Base-by-base conservation (phyloP, 1,284 basidiomycete species). In the Ustilago cynodontis region DNA sequence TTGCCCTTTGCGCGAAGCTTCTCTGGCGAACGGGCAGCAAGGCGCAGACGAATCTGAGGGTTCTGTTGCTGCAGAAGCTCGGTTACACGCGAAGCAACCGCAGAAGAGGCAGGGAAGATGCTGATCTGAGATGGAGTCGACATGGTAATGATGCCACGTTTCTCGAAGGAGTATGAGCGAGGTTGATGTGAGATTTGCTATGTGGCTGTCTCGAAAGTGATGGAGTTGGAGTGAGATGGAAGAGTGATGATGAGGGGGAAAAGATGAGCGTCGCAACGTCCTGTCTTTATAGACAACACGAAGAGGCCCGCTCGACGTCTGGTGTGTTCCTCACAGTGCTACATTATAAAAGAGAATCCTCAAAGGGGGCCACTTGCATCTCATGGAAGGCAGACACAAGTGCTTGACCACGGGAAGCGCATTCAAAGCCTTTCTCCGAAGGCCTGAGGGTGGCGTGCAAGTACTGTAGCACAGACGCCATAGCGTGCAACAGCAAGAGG, bases 81-180 rank as follows among this genome's bases (percentile, higher is more conserved):
- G 9, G 47, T 45, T n/a, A 66, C 31, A 50, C 47, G 39, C 14
- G 28, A 22, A 10, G 59, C 70, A 24, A 24, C 66, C 0, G 54
- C 55, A 8, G 70, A 71, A 18, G 70, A 55, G 18, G 70, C 70
- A 18, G 70, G 64, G 52, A 71, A 71, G 49, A 71, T 56, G 39
- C 70, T 71, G 60, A 66, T 66, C 33, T 66, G 69, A 11, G 63
- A 59, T 10, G 51, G 59, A 13, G 51, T 16, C 28, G 59, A 55
- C 64, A 71, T 71, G 11, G 13, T 18, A 16, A 39, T 39, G 37
- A 13, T 39, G 6, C 18, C 18, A 16, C 11, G 37, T 57, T 29
- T 26, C 35, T 33, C 53, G 43, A 57, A 20, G 39, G 8, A 11
- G 20, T 43, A 22, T 26, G 31, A 5, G 7, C 18, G 35, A 53